Evolutionary conservation across 306 rosid species (phyloP), one percentile per base, ranked within the genome.

Genomic region (Lagenaria siceraria): DNA sequence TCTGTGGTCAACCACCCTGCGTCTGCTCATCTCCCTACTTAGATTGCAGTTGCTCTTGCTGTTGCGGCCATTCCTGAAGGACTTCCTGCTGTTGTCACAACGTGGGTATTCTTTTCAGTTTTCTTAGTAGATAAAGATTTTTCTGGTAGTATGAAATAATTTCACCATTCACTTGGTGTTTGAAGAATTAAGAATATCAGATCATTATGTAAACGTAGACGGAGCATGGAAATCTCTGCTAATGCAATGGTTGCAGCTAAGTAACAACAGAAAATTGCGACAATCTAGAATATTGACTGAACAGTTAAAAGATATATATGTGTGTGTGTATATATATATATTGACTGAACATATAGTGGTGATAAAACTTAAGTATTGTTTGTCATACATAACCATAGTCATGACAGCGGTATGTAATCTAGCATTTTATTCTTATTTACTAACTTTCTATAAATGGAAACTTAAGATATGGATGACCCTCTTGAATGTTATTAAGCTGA

Each of bases 1-100:
- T 69, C n/a, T n/a, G 11, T 43, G 55, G 36, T 69, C 75, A 21
- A 42, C 6, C 13, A 22, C 21, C 11, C 49, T 66, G 51, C 73
- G 38, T 12, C 55, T 65, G 10, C 73, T 36, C 21, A 78, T 58
- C 54, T n/a, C 64, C 79, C 79, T 76, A 78, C 76, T 78, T 81
- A 94, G 98, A 95, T 95, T 88, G 98, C 98, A 78, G 98, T 95
- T 76, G 98, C 98, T 76, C 89, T 95, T 87, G 98, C 98, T 35
- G 98, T 95, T 87, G 98, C 98, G 35, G 98, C 98, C 7, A 95
- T 95, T 82, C 98, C 98, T 10, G 98, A 95, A 88, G 98, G 98
- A 65, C 97, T 95, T 78, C 98, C 98, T 79, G 98, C 98, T 65
- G 98, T 95, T 43, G 97, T 95, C 76, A 95, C 98, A 66, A 95